Evolutionary conservation across 2,329 filamentous ascomycete species (phyloP), one percentile per base, ranked within the genome.

Genomic region (Tolypocladium capitatum): DNA sequence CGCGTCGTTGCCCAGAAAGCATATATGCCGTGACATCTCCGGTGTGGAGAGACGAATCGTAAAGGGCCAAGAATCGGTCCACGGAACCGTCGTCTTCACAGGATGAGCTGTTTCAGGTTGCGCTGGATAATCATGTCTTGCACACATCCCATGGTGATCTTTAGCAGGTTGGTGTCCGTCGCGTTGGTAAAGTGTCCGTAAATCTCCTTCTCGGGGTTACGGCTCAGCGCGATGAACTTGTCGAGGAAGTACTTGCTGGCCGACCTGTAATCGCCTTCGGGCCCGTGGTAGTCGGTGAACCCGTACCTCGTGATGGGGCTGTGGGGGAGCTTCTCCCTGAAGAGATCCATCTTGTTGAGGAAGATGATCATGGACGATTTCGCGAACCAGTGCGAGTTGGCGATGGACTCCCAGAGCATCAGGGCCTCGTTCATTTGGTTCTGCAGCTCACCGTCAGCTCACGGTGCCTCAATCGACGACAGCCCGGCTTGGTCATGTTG

Each of bases 171-270:
- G 32, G 43, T 33, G 13, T 32, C 92, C 44, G 92, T 98, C 52
- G 92, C 92, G 67, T 92, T 97, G 46, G 92, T 98, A 71, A 98
- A 98, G 70, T 97, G 92, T 50, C 92, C 97, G 76, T 98, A 98
- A 67, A 98, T 97, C 69, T 98, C 92, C 76, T 98, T 98, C 48
- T 89, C 94, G 74, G 97, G 92, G 66, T 96, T 91, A 71, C 97
- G 92, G 74, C 97, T 98, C 64, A 98, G 75, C 65, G 86, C 92
- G 60, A 97, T 91, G 69, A 98, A 98, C 64, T 92, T 82, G 78
- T 97, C 97, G 53, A 98, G 80, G 62, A 98, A 97, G 72, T 98
- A 98, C 68, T 98, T 91, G 73, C 92, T 97, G 33, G 92, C 92
- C 46, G 88, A 84, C 35, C 85, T 83, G 63, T 98, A 98, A 69